phyloP scores from a whole-genome alignment of 352 stramenopile genomes.

The Phytopythium sindhum region DNA sequence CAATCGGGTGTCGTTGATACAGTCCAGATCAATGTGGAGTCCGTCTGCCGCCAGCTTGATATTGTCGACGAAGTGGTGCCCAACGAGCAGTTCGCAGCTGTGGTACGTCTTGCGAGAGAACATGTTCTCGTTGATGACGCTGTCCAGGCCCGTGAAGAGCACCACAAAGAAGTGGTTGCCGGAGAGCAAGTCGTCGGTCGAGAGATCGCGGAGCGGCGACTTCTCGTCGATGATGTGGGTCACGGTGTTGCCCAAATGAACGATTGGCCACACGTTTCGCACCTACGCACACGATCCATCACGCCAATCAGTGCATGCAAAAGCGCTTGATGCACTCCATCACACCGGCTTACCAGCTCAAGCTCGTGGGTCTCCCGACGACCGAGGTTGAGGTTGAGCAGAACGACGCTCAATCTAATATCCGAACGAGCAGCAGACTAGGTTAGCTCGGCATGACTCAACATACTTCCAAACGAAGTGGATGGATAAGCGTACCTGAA shows the following conservation, averaged over 20 bases:
- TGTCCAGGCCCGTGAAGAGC: conserved; percentile 51
- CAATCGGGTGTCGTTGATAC: conserved; percentile 48
- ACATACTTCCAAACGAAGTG: neutral
- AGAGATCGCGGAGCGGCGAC: conserved; percentile 42
- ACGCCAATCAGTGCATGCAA: neutral
- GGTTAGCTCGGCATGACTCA: neutral
- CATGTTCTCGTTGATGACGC: conserved; percentile 57
- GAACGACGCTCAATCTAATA: conserved; percentile 44
- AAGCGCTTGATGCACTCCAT: neutral
- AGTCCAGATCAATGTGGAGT: conserved; percentile 50
- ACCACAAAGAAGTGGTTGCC: conserved; percentile 52
- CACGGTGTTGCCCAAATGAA: conserved; percentile 50
- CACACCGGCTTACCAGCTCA: conserved; percentile 21
- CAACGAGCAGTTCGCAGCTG: conserved; percentile 54
- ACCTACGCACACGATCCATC: conserved; percentile 12
- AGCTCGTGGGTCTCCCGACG: conserved; percentile 53
- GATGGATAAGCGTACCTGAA: conserved; percentile 28
- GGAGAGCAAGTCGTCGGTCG: conserved; percentile 42
- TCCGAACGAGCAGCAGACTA: neutral
- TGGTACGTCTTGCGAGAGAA: conserved; percentile 56
- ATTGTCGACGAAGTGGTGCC: conserved; percentile 61
- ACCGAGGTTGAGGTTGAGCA: conserved; percentile 39
- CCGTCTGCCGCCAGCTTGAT: conserved; percentile 50
- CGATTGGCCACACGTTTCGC: conserved; percentile 61
- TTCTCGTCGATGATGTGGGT: conserved; percentile 56